Conservation (phyloP, 805 yeast species). For the Candida stauntonica region DNA sequence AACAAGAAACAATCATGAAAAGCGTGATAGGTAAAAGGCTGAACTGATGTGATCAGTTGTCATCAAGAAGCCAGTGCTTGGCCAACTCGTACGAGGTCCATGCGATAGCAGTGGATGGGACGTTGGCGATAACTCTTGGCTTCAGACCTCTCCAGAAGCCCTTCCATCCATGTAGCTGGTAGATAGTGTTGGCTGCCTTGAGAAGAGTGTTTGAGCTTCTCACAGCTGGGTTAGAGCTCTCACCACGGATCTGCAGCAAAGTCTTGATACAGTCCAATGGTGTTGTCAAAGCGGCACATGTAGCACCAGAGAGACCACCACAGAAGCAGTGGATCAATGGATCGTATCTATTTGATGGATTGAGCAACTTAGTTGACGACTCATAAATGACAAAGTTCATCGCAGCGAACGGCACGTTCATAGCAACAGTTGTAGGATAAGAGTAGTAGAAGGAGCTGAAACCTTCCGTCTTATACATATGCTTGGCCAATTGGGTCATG, state of each 20-base stretch:
- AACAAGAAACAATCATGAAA: no score
- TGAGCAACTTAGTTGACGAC: constrained; percentile 67
- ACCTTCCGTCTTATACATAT: constrained; percentile 60
- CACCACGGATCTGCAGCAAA: constrained; percentile 76
- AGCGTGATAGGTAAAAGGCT: not conserved
- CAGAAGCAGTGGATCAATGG: constrained; percentile 89
- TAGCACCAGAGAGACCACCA: constrained; percentile 92
- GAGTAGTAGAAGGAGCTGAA: constrained; percentile 81
- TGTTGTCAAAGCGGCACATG: constrained; percentile 91
- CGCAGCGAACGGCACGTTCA: constrained; percentile 94
- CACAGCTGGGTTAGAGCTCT: constrained; percentile 39
- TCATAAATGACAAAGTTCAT: constrained; percentile 92
- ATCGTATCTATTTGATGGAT: constrained; percentile 75
- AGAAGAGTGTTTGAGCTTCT: constrained; percentile 59
- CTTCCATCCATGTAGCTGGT: constrained; percentile 48
- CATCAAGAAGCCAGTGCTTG: constrained; percentile 45
- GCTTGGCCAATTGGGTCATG: constrained; percentile 35
- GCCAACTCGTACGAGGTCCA: constrained; percentile 99
- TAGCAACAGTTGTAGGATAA: constrained; percentile 87
- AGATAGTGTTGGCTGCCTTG: constrained; percentile 68
- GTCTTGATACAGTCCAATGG: constrained; percentile 95
- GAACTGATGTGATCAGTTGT: not conserved
- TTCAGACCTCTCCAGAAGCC: constrained; percentile 83
- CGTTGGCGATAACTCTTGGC: constrained; percentile 88
- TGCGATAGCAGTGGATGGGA: constrained; percentile 93